phyloP scores from a whole-genome alignment of 106 monocot genomes.

The Vanilla planifolia region DNA sequence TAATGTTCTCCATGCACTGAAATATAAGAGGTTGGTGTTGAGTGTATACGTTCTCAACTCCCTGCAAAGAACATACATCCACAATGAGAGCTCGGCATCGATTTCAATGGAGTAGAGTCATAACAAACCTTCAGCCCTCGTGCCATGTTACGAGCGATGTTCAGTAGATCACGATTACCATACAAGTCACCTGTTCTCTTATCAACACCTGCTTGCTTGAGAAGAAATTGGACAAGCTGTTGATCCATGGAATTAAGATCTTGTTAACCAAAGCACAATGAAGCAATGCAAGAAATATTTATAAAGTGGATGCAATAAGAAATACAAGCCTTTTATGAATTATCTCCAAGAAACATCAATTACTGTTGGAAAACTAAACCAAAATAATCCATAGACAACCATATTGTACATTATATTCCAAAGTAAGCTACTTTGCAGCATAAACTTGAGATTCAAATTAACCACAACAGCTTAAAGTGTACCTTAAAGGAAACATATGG shows the following conservation, averaged over 20 bases:
- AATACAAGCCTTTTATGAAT: too few species aligned
- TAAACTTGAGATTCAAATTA: too few species aligned
- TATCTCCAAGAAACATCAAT: too few species aligned
- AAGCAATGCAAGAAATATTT: too few species aligned
- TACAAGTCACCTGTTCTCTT: conserved; percentile 65
- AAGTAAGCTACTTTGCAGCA: too few species aligned
- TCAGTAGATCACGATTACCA: conserved; percentile 72
- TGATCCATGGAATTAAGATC: conserved; percentile 9
- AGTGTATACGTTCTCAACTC: conserved; percentile 98
- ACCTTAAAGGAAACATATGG: too few species aligned
- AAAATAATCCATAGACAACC: too few species aligned
- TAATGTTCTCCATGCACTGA: conserved; percentile 91
- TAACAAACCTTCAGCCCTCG: conserved; percentile 59
- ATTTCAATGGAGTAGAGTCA: conserved; percentile 3
- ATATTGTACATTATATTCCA: too few species aligned
- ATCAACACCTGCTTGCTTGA: conserved; percentile 82
- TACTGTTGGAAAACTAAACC: too few species aligned
- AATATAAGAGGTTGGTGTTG: conserved; percentile 97
- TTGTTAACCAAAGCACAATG: too few species aligned
- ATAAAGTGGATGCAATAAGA: too few species aligned
- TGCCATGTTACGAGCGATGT: conserved; percentile 80
- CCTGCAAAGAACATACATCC: conserved; percentile 34
- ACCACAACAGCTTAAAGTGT: too few species aligned
- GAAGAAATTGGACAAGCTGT: conserved; percentile 68
- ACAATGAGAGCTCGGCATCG: conserved; percentile 6